These are phyloP conservation scores for Wickerhamiella hasegawae DNA, from an alignment of 805 yeast species.

Conservation along the genomic window DNA sequence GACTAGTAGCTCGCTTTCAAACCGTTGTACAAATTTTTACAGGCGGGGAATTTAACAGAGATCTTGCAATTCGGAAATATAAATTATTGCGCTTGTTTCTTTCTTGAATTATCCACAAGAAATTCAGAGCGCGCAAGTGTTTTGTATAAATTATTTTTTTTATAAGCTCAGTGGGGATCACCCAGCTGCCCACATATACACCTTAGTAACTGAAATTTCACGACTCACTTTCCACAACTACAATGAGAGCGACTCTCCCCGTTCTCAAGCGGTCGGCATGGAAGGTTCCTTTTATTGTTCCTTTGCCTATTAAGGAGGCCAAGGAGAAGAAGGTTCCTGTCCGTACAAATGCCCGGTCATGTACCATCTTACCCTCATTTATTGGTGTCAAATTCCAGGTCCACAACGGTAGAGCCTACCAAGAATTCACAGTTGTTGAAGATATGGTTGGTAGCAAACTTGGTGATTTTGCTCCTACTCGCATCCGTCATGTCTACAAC, in stretches of 20 bases:
- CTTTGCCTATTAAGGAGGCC: constrained; percentile 84
- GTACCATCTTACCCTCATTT: constrained; percentile 89
- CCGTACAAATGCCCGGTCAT: constrained; percentile 88
- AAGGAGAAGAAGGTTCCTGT: constrained; percentile 67
- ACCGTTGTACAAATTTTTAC: no score
- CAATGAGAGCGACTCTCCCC: background rate
- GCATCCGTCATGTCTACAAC: constrained; percentile 74
- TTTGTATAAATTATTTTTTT: no score
- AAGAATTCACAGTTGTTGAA: constrained; percentile 70
- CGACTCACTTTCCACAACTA: no score
- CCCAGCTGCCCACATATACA: no score
- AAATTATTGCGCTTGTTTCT: no score
- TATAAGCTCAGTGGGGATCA: no score
- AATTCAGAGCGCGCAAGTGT: no score
- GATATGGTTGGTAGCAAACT: constrained; percentile 94
- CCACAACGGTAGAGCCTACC: constrained; percentile 92
- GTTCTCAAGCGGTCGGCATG: constrained; percentile 26
- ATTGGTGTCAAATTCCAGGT: constrained; percentile 90
- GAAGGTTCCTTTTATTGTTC: constrained; percentile 78
- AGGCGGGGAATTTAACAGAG: no score
- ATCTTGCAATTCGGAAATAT: no score
- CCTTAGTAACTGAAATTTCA: no score
- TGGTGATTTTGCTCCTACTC: constrained; percentile 91
- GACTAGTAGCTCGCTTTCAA: no score
- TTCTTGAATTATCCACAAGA: no score